Evolutionary conservation across 2,329 filamentous ascomycete genomes (phyloP), one percentile per base, ranked within the genome.

Genomic region (Epichloe typhina): DNA sequence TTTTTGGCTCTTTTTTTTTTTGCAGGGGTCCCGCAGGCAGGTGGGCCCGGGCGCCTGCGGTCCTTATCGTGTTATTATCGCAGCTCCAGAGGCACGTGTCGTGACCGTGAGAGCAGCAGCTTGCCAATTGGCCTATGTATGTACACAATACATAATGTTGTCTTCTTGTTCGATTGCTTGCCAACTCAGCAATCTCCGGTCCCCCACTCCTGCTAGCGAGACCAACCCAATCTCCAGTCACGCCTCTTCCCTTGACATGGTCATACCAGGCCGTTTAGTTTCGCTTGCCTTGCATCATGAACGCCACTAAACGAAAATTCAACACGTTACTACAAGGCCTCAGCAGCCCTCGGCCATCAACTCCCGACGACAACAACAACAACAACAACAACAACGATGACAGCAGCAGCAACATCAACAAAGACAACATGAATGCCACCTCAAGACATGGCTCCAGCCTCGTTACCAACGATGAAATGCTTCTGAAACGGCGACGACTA

Each of bases 251-350:
- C 39, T 47, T 40, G 39, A 45, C 41, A 23, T n/a, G 3, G 2
- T 19, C 3, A 40, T 35, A 41, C 39, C 12, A 39, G 31, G 39
- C 17, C 13, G 31, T 40, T 26, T 23, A 17, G 11, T 41, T 40
- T 26, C 13, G 45, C 40, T 38, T 9, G 6, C 36, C 15, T 47
- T 47, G 45, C 38, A 69, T 53, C 55, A 86, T 89, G 72, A 86
- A 86, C 62, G 79, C 83, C 23, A 87, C 83, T n/a, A 91, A 90
- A 70, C 78, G 86, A 59, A 90, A 90, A 67, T 89, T 90, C 71
- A 85, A 89, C 66, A 77, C 78, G 59, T 74, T 89, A 15, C 72
- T 90, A 31, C 84, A 88, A 62, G 73, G 79, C 57, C 74, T 84
- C 58, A 78, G 78, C 60, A 77, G 70, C 40, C 57, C 64, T 3